Conservation (phyloP, 441 rosid genomes). For the Rhodomyrtus psidioides region DNA sequence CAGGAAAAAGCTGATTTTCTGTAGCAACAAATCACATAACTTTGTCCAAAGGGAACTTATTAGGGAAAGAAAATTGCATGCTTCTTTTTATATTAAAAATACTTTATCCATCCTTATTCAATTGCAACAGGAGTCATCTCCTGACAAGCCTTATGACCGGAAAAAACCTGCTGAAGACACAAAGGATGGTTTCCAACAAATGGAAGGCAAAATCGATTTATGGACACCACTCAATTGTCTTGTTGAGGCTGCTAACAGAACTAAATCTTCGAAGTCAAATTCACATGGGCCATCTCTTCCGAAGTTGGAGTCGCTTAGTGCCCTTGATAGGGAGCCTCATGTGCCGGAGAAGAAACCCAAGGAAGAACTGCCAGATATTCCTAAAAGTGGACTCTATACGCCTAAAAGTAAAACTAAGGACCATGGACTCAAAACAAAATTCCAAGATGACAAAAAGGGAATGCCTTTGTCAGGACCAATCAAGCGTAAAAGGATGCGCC, state of each 20-base stretch:
- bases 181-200: constrained; percentile 26
- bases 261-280: constrained; percentile 45
- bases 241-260: constrained; percentile 75
- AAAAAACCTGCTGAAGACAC: constrained; percentile 13
- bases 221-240: constrained; percentile 75
- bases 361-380: constrained; percentile 20
- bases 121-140: constrained; percentile 30
- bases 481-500: constrained; percentile 44
- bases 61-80: background rate
- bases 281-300: constrained; percentile 25
- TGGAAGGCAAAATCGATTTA: constrained; percentile 45
- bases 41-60: background rate
- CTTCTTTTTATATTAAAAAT: background rate
- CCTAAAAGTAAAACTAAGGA: constrained; percentile 36
- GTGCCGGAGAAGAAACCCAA: constrained; percentile 20
- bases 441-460: constrained; percentile 32
- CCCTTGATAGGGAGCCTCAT: constrained; percentile 17
- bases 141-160: constrained; percentile 23
- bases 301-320: constrained; percentile 20
- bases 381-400: constrained; percentile 14
- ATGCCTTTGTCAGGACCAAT: constrained; percentile 25
- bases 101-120: background rate
- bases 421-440: constrained; percentile 23
- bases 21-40: background rate
- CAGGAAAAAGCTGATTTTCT: constrained; percentile 1